Evolutionary conservation across 148 eudicot genomes (phyloP).

Genomic region (Vaccinium corymbosum): DNA sequence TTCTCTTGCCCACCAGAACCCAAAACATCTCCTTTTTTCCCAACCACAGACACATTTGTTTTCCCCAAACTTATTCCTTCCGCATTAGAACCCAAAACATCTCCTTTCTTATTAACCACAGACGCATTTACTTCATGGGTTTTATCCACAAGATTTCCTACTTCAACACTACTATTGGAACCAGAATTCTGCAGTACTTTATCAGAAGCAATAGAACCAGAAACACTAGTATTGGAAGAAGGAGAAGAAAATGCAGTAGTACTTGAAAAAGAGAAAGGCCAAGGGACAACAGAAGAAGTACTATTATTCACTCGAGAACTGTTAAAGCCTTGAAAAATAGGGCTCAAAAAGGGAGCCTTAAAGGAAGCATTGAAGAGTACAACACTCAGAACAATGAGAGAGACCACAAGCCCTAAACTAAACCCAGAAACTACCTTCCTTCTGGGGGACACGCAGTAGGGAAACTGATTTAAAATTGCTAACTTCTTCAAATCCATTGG

Average conservation of each 20-base stretch:
- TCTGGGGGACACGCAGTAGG: conserved; percentile 22
- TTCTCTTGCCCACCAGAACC: background rate
- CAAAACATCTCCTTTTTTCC: conserved; percentile 7
- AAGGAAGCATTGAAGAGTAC: conserved; percentile 31
- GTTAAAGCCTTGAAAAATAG: conserved; percentile 28
- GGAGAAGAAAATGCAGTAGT: background rate
- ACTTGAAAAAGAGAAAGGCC: conserved; percentile 32
- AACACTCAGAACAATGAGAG: conserved; percentile 37
- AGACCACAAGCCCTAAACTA: conserved; percentile 37
- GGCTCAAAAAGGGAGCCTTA: conserved; percentile 25
- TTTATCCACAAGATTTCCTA: background rate
- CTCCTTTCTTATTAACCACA: conserved; percentile 16
- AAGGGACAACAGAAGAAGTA: conserved; percentile 20
- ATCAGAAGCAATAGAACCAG: background rate
- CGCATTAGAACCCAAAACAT: conserved; percentile 16
- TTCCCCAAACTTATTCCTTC: conserved; percentile 21
- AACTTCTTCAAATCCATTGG: conserved; percentile 29
- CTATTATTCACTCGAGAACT: conserved; percentile 8
- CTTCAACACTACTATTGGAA: background rate
- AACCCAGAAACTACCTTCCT: conserved; percentile 55
- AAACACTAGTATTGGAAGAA: conserved; percentile 13
- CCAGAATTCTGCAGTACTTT: conserved; percentile 2
- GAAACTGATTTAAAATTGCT: conserved; percentile 31
- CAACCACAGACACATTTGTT: conserved; percentile 33
- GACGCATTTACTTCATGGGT: conserved; percentile 19